Percentiles rank a stretch among this genome's conserved stretches.
Evolutionary conservation across 805 yeast species (phyloP).

Genomic region (Candida dendrica): DNA sequence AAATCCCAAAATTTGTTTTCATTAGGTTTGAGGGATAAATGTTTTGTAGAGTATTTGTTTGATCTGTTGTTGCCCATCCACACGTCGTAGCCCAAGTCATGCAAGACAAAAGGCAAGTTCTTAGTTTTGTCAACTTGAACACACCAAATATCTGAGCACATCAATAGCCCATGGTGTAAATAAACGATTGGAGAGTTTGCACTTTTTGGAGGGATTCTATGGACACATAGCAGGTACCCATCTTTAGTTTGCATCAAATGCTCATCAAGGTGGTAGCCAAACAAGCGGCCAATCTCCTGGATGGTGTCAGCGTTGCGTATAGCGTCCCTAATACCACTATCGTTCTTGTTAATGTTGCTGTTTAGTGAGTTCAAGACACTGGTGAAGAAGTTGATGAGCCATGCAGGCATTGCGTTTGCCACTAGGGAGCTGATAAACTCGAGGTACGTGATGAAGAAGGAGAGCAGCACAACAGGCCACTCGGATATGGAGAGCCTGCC

Average conservation of each 20-base stretch:
- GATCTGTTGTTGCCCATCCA: conserved; percentile 94
- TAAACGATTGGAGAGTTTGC: conserved; percentile 48
- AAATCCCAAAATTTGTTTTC: conserved; percentile 73
- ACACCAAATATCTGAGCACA: conserved; percentile 83
- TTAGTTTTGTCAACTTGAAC: conserved; percentile 37
- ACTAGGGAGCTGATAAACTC: conserved; percentile 40
- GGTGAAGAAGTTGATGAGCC: conserved; percentile 31
- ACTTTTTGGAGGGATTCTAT: conserved; percentile 47
- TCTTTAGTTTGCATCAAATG: conserved; percentile 75
- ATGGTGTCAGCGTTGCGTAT: conserved; percentile 45
- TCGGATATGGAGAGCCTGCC: conserved; percentile 42
- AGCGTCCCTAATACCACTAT: conserved; percentile 18
- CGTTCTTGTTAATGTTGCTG: conserved; percentile 10
- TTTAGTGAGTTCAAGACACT: conserved; percentile 15
- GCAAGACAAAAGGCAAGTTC: conserved; percentile 68
- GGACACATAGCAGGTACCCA: conserved; percentile 68
- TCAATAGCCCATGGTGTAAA: conserved; percentile 86
- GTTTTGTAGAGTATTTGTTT: conserved; percentile 86
- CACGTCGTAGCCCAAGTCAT: conserved; percentile 84
- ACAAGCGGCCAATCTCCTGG: conserved; percentile 57
- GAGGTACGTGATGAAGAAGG: conserved; percentile 40
- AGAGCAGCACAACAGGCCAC: conserved; percentile 39
- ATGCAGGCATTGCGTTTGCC: conserved; percentile 37
- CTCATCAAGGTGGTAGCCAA: conserved; percentile 67
- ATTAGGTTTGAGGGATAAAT: conserved; percentile 36